Evolutionary conservation across 2,329 filamentous ascomycete species (phyloP), one percentile per base, ranked within the genome.

Genomic region (Knufia petricola): DNA sequence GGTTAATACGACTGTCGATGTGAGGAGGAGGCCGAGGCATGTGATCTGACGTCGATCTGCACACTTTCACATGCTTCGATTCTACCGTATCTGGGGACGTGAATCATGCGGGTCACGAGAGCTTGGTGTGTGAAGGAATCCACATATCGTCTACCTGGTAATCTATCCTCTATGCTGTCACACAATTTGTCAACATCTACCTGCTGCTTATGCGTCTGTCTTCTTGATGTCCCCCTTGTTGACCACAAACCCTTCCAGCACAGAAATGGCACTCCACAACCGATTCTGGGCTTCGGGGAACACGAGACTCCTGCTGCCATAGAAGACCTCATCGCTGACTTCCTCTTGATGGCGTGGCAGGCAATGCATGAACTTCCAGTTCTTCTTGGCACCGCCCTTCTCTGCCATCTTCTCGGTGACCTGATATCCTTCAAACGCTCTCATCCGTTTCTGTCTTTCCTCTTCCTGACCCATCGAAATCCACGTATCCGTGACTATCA

Each of bases 361-460:
- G 65, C 92, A 98, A 72, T 98, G 92, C 92, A 98, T 95, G 66
- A 98, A 98, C 67, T 87, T 88, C 92, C 92, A 98, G 54, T 78
- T 77, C 12, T 84, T 74, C 65, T 92, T 94, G 36, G 92, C 92
- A 17, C 87, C 89, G 37, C 88, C 89, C 43, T 82, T 76, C 66
- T 82, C 78, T 1, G 88, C 90, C 57, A 98, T 73, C 37, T 92
- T 85, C 41, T 82, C 78, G 2, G 90, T 95, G 61, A 98, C 85
- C 65, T 95, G 90, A 69, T 89, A 98, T 12, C 90, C 89, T 24
- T 77, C 76, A 64, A 98, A 98, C 1, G 81, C 87, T 62, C 82
- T 78, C 52, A 95, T 65, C 44, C 87, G 76, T 72, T 84, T 84
- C 57, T 81, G 74, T 32, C 81, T 75, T 67, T 98, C 92, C 49